Conservation (phyloP, 768 basidiomycete species). For the Sistotremastrum niveocremeum region DNA sequence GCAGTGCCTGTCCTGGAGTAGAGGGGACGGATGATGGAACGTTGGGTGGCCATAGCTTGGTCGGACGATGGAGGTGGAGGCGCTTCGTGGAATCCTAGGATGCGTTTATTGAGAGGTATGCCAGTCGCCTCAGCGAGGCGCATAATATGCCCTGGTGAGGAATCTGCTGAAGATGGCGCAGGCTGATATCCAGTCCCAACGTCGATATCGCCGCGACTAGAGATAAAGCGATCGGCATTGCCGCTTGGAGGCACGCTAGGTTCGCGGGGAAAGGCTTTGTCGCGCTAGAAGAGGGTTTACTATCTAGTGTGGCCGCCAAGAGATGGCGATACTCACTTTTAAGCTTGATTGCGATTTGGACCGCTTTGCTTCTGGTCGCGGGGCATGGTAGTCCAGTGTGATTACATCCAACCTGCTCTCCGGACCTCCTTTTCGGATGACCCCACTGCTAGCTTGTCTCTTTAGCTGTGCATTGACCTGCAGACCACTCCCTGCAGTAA, state of each 20-base stretch:
- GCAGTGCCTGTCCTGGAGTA: constrained; percentile 54
- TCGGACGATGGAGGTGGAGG: constrained; percentile 72
- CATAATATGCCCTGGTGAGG: constrained; percentile 68
- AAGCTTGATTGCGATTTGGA: constrained; percentile 55
- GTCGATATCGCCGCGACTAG: constrained; percentile 37
- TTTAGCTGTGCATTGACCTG: constrained; percentile 40
- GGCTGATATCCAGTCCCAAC: constrained; percentile 31
- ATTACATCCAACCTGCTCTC: constrained; percentile 70
- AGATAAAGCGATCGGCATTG: constrained; percentile 61
- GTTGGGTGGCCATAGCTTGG: constrained; percentile 59
- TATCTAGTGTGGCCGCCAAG: background rate
- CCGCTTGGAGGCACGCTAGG: constrained; percentile 12
- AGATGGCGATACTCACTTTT: background rate
- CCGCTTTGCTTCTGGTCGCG: constrained; percentile 49
- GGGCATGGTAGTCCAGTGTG: constrained; percentile 54
- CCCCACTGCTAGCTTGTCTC: constrained; percentile 49
- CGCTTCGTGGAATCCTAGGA: constrained; percentile 79
- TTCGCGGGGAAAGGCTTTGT: constrained; percentile 4
- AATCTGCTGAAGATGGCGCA: constrained; percentile 40
- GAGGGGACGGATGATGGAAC: constrained; percentile 62
- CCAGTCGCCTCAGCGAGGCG: constrained; percentile 66
- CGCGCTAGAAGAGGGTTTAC: background rate
- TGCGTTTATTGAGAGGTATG: constrained; percentile 63
- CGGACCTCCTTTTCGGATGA: constrained; percentile 65
- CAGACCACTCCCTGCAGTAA: constrained; percentile 28